phyloP scores from a whole-genome alignment of 148 eudicot genomes.

The Selenicereus undatus region DNA sequence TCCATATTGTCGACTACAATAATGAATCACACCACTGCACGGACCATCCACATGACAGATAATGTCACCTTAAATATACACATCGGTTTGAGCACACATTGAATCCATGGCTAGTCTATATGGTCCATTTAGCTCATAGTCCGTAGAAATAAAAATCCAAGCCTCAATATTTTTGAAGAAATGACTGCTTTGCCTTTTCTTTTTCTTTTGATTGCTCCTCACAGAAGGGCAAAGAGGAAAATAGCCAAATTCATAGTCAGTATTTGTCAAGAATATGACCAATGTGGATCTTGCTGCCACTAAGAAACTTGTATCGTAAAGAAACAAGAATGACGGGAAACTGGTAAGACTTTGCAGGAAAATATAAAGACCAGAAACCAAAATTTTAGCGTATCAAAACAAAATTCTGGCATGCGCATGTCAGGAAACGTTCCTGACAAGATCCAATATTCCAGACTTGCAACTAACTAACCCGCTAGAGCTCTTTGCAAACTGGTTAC shows the following conservation, averaged over 20 bases:
- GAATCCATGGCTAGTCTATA: neutral
- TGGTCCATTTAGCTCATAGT: neutral
- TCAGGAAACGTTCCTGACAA: neutral
- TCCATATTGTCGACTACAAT: too few species aligned
- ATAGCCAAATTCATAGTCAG: neutral
- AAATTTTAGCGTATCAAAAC: neutral
- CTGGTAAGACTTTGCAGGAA: neutral
- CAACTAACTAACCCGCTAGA: conserved; percentile 10
- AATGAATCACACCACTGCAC: neutral
- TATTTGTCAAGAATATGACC: neutral
- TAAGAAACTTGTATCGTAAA: neutral
- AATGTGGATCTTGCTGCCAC: neutral
- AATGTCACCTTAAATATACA: neutral
- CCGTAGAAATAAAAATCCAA: neutral
- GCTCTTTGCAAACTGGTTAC: neutral
- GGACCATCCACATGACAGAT: neutral
- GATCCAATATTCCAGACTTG: conserved; percentile 4
- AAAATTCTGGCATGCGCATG: neutral
- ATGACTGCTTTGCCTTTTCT: neutral
- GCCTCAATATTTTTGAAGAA: neutral
- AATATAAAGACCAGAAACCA: neutral
- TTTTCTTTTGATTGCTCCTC: neutral
- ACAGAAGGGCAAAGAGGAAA: neutral
- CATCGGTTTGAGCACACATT: neutral
- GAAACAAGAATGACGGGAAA: neutral